Evolutionary conservation across 2,329 filamentous ascomycete species (phyloP), one percentile per base, ranked within the genome.

Genomic region (Diatrype stigma): DNA sequence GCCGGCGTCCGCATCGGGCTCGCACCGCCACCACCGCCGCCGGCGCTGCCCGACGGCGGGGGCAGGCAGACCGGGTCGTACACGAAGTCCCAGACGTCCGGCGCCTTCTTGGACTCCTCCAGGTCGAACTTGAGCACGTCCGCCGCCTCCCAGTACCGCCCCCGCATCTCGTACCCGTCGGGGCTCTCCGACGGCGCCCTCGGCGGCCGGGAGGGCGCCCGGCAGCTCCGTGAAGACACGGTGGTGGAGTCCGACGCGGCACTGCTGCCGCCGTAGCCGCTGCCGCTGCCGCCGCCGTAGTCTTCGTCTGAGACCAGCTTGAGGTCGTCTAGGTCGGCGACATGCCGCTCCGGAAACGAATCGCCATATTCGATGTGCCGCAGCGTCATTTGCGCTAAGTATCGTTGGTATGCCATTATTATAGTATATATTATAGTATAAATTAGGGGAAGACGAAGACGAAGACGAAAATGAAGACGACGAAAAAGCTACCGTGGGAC

Each of bases 21-120:
- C n/a, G n/a, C n/a, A n/a, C n/a, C n/a, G n/a, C n/a, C n/a, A n/a
- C n/a, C n/a, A n/a, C n/a, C n/a, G n/a, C n/a, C n/a, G n/a, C n/a
- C n/a, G 3, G n/a, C 22, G 11, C 38, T 40, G 6, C 55, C 49
- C 7, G 53, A 45, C 14, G 58, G 56, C 23, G 26, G 26, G 26
- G 56, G 58, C n/a, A 60, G 35, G 19, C 55, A 56, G 26, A 60
- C 52, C 7, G 51, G 50, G 37, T 60, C 58, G 42, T 59, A 58
- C 22, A 57, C 52, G 42, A 56, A 56, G 19, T 57, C 49, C 58
- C 58, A 60, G 8, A 58, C 56, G 12, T 51, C 51, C 5, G 58
- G 58, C 21, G 55, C 49, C 44, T 54, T 55, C 1, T 50, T 46
- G 14, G 56, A 53, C n/a, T 55, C 56, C 30, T 46, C 53, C 5